These are phyloP conservation scores for Lineolata rhizophorae DNA, from an alignment of 495 filamentous ascomycete species.

Conservation along the genomic window DNA sequence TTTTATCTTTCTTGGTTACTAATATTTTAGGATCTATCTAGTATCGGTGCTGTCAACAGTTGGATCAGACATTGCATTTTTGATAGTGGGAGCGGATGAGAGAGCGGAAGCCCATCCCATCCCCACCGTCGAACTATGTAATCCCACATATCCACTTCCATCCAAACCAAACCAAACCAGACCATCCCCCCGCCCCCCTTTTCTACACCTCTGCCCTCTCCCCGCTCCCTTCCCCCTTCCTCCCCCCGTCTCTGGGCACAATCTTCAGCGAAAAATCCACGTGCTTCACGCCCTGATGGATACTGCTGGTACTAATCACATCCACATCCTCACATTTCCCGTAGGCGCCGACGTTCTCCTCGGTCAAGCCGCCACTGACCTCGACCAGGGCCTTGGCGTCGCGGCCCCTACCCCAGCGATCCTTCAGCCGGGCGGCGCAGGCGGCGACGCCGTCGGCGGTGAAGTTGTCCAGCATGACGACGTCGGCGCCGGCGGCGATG, in stretches of 20 bases:
- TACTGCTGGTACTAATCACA: conserved; percentile 84
- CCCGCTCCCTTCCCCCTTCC: too few species aligned
- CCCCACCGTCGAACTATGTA: too few species aligned
- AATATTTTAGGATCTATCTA: too few species aligned
- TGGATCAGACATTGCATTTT: too few species aligned
- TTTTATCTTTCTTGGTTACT: too few species aligned
- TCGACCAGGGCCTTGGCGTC: conserved; percentile 40
- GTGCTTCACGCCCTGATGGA: conserved; percentile 84
- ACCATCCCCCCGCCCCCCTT: too few species aligned
- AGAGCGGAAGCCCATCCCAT: too few species aligned
- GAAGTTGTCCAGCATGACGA: conserved; percentile 97
- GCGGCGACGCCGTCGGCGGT: conserved; percentile 46
- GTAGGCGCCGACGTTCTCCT: conserved; percentile 60
- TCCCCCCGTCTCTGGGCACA: conserved; percentile 17
- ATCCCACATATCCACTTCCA: too few species aligned
- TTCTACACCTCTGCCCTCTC: too few species aligned
- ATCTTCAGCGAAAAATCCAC: conserved; percentile 96
- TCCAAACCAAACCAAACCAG: too few species aligned
- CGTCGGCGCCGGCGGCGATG: conserved; percentile 72
- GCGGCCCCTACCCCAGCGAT: conserved; percentile 35
- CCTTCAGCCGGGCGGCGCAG: conserved; percentile 49
- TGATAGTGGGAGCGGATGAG: too few species aligned
- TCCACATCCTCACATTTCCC: conserved; percentile 67
- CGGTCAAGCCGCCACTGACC: conserved; percentile 76
- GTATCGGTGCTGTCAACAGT: too few species aligned